phyloP scores from a whole-genome alignment of 1,139 yeast species.

The Geotrichum cucujoidarum region DNA sequence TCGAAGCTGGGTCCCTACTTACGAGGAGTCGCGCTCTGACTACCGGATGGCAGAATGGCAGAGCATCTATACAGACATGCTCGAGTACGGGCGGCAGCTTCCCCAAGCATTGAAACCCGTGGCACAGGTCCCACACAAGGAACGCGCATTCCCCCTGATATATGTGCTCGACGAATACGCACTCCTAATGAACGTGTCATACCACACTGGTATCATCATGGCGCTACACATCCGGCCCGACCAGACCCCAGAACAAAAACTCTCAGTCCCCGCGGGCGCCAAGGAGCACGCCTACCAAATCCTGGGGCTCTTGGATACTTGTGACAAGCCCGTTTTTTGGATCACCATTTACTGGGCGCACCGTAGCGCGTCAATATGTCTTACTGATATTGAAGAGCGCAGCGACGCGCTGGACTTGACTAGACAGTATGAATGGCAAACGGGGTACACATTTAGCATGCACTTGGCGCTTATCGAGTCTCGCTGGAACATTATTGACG shows the following conservation, averaged over 20 bases:
- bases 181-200: constrained; percentile 11
- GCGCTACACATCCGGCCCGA: constrained; percentile 10
- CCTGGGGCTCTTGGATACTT: constrained; percentile 14
- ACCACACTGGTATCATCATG: constrained; percentile 16
- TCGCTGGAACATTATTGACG: constrained; percentile 17
- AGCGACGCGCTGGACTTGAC: constrained; percentile 17
- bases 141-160: constrained; percentile 7
- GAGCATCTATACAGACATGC: constrained; percentile 11
- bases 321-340: constrained; percentile 16
- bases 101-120: constrained; percentile 18
- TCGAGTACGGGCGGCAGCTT: constrained; percentile 12
- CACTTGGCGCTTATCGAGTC: constrained; percentile 13
- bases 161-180: constrained; percentile 13
- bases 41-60: constrained; percentile 12
- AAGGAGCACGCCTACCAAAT: constrained; percentile 16
- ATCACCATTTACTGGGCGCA: constrained; percentile 18
- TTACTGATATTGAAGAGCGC: constrained; percentile 13
- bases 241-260: constrained; percentile 6
- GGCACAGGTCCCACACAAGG: constrained; percentile 6
- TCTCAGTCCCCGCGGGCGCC: constrained; percentile 14
- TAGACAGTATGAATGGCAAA: constrained; percentile 20
- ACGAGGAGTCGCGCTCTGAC: constrained; percentile 9
- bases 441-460: constrained; percentile 16
- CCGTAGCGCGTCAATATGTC: constrained; percentile 14
- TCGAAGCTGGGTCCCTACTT: constrained; percentile 9